Conservation (phyloP, 768 basidiomycete species). For the Pisolithus tinctorius region DNA sequence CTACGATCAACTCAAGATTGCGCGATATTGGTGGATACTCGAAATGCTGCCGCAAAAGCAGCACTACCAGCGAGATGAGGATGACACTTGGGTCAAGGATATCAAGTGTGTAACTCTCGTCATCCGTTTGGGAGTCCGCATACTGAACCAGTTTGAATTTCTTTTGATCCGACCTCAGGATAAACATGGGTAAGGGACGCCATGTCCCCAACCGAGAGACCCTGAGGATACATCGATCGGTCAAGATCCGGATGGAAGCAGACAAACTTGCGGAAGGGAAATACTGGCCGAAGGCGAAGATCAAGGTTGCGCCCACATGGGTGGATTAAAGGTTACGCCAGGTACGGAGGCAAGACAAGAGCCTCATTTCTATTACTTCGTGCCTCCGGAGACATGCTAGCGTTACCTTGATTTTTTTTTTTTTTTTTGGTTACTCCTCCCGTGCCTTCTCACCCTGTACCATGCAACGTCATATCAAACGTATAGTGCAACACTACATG, state of each 20-base stretch:
- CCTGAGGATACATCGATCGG: slow-evolving; percentile 38
- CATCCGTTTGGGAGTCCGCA: background rate
- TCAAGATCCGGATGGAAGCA: slow-evolving; percentile 41
- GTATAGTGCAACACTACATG: too few relatives aligned
- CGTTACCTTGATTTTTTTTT: too few relatives aligned
- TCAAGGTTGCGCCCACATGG: slow-evolving; percentile 28
- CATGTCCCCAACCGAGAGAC: slow-evolving; percentile 31
- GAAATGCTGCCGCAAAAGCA: slow-evolving; percentile 36
- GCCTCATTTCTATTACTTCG: too few relatives aligned
- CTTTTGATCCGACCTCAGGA: background rate
- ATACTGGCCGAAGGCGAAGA: slow-evolving; percentile 31
- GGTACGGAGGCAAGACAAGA: too few relatives aligned
- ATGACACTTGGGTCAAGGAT: slow-evolving; percentile 6
- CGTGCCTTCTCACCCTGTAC: too few relatives aligned
- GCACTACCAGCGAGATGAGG: slow-evolving; percentile 4
- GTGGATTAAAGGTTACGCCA: slow-evolving; percentile 23
- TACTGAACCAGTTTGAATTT: background rate
- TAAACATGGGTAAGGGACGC: slow-evolving; percentile 33
- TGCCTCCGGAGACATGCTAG: too few relatives aligned
- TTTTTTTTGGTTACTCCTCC: too few relatives aligned
- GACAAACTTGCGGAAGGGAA: slow-evolving; percentile 13
- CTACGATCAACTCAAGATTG: slow-evolving; percentile 47
- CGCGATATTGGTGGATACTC: slow-evolving; percentile 52
- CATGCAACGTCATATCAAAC: too few relatives aligned
- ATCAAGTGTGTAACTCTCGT: slow-evolving; percentile 11